Evolutionary conservation across 108 stramenopile genomes (phyloP), one percentile per base, ranked within the genome.

Genomic region (Fistulifera solaris): DNA sequence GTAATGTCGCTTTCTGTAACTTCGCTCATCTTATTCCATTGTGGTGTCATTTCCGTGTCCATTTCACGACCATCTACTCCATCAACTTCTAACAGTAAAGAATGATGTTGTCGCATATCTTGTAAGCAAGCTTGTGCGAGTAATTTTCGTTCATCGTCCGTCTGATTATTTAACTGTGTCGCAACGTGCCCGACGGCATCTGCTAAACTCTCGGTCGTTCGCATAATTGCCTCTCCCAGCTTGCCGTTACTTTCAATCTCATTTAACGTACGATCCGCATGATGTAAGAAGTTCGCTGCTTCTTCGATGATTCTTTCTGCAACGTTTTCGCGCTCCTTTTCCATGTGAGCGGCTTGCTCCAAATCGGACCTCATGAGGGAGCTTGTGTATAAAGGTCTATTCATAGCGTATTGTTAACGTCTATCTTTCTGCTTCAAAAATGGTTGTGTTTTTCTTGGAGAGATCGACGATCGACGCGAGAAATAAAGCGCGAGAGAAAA

Each of bases 201-300:
- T 0, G 88, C 88, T 35, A 89, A 58, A 53, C 85, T 84, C n/a
- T 69, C 28, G 39, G 79, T 78, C 31, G 61, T 56, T n/a, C 88
- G 63, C 14, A 80, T 22, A 51, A 90, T 77, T 7, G 80, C 84
- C 27, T 75, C 49, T 4, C 77, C 79, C 0, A 90, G 45, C 46
- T 77, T 54, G n/a, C 28, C 38, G 24, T 81, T 59, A 22, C 56
- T 21, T 6, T 19, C 16, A 11, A 45, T 4, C 6, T 45, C 44
- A 6, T 5, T 6, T 11, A 45, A 21, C 3, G 44, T 19, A 11
- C 19, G 19, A 21, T 45, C 44, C 19, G 44, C 44, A 19, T 19
- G 4, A 11, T 45, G 4, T 21, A 45, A 4, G 3, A 45, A 45
- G 5, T 45, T 45, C 4, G 6, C 44, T 19, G 21, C 44, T 45